Evolutionary conservation across 139 green algal species (phyloP).

Genomic region (Helicosporidium sp.): DNA sequence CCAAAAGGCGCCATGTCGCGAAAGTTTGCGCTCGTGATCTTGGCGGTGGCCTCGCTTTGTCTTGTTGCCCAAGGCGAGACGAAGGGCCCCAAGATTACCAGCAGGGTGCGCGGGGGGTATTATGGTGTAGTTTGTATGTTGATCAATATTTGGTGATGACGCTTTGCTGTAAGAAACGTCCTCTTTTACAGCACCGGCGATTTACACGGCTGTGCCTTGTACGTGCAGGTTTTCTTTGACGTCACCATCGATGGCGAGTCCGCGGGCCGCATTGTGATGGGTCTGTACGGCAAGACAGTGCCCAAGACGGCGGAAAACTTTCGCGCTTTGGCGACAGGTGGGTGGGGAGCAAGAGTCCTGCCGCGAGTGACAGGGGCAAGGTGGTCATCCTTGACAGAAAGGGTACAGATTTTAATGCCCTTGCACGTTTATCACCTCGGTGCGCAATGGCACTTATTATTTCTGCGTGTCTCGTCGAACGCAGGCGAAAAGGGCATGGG

Average conservation of each 20-base stretch:
- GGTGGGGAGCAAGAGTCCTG: background rate
- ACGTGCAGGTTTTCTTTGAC: slow-evolving; percentile 12
- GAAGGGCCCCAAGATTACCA: slow-evolving; percentile 14
- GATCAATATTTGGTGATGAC: no score
- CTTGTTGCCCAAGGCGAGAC: background rate
- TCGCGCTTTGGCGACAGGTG: slow-evolving; percentile 33
- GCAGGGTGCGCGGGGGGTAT: slow-evolving; percentile 8
- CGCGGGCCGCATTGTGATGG: slow-evolving; percentile 60
- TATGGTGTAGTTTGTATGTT: no score
- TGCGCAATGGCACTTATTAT: no score
- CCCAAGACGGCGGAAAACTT: slow-evolving; percentile 78
- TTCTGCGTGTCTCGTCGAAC: no score
- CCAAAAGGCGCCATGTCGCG: background rate
- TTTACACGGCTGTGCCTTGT: background rate
- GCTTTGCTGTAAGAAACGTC: no score
- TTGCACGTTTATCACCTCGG: no score
- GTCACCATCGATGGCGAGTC: slow-evolving; percentile 7
- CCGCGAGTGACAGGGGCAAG: background rate
- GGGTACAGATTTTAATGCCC: no score
- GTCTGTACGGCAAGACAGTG: slow-evolving; percentile 56
- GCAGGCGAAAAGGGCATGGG: slow-evolving; percentile 51
- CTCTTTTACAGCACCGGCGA: no score
- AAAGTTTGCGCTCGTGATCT: slow-evolving; percentile 1
- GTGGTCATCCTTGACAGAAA: no score
- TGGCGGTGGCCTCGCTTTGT: slow-evolving; percentile 2